Evolutionary conservation across 306 rosid genomes (phyloP).

Genomic region (Acacia confusa): DNA sequence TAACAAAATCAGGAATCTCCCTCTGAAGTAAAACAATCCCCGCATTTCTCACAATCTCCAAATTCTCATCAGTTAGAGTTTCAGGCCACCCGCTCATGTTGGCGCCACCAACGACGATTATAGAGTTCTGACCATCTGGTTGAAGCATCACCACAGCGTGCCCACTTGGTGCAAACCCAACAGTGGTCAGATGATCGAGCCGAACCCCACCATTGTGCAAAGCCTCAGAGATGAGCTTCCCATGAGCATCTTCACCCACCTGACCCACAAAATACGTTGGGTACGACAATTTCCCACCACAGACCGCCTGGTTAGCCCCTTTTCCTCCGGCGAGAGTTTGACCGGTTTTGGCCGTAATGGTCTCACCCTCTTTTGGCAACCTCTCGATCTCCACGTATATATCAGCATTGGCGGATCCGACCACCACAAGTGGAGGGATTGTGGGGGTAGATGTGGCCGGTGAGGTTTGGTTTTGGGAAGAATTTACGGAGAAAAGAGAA

Average conservation of each 20-base stretch:
- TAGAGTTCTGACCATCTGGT: constrained; percentile 82
- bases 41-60: constrained; percentile 62
- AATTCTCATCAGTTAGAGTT: constrained; percentile 40
- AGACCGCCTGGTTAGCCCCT: constrained; percentile 85
- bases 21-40: constrained; percentile 91
- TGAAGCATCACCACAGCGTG: constrained; percentile 92
- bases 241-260: constrained; percentile 78
- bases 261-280: constrained; percentile 87
- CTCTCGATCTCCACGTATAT: constrained; percentile 82
- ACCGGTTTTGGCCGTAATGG: constrained; percentile 63
- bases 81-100: constrained; percentile 75
- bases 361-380: constrained; percentile 71
- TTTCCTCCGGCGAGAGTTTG: constrained; percentile 87
- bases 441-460: constrained; percentile 29
- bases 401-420: constrained; percentile 91
- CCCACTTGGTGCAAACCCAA: constrained; percentile 58
- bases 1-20: constrained; percentile 84
- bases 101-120: constrained; percentile 84
- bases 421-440: constrained; percentile 65
- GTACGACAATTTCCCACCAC: constrained; percentile 69
- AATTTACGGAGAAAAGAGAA: constrained; percentile 38
- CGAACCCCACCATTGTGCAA: constrained; percentile 56
- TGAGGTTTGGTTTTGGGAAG: constrained; percentile 32
- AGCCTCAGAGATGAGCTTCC: constrained; percentile 59
- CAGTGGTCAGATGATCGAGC: constrained; percentile 45